Evolutionary conservation across 495 filamentous ascomycete genomes (phyloP).

Genomic region (Bathelium albidoporum): DNA sequence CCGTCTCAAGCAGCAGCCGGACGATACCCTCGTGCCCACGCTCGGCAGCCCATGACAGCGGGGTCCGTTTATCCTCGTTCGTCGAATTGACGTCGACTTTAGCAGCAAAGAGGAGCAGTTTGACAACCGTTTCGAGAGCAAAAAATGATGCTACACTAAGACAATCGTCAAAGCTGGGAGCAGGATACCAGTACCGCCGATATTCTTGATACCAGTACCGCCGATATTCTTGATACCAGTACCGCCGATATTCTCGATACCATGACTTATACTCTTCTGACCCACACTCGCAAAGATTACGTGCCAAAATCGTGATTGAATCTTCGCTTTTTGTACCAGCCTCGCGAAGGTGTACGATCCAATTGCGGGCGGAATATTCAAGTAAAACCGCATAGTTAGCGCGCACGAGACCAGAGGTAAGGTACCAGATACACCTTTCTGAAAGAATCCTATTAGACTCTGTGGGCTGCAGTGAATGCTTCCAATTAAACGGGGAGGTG

Average conservation of each 20-base stretch:
- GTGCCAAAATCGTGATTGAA: not conserved
- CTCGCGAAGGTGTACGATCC: not conserved
- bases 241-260: not conserved
- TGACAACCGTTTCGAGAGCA: not conserved
- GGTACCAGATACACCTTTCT: conserved; percentile 1
- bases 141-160: not conserved
- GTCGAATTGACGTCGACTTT: not conserved
- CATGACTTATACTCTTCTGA: not conserved
- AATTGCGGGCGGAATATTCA: not conserved
- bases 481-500: not conserved
- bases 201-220: no score
- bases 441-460: not conserved
- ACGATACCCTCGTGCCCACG: conserved; percentile 1
- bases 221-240: not conserved
- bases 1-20: not conserved
- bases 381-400: not conserved
- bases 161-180: no score
- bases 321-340: not conserved
- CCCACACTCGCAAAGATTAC: not conserved
- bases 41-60: not conserved
- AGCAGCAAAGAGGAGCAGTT: not conserved
- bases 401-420: not conserved
- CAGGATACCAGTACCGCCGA: no score
- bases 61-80: not conserved
- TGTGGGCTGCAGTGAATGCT: not conserved